A percentile compares a stretch with the other conserved stretches of the same genome.
phyloP scores from a whole-genome alignment of 129 eudicot species.

The Flaveria robusta region DNA sequence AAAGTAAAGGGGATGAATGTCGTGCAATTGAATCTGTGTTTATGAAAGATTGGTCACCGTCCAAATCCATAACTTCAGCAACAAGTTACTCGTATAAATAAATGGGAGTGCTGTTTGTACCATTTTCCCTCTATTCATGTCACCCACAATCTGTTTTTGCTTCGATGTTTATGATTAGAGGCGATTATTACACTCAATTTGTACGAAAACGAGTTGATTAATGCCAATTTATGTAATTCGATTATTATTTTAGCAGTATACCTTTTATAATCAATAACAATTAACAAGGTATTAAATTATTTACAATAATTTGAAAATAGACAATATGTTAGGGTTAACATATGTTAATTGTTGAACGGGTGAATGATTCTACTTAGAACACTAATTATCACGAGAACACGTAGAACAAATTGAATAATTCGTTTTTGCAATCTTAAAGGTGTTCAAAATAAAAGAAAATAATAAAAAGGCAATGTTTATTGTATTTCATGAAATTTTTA shows the following conservation, averaged over 20 bases:
- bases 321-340: neutral
- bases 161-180: neutral
- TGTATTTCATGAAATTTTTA: no score
- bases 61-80: constrained; percentile 29
- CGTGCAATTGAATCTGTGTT: neutral
- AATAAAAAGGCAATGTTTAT: no score
- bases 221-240: neutral
- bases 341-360: neutral
- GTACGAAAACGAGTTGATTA: neutral
- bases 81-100: constrained; percentile 7
- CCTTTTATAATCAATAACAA: neutral
- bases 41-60: constrained; percentile 21
- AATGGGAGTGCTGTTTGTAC: neutral
- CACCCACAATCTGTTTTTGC: neutral
- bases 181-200: no score
- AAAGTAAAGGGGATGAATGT: constrained; percentile 21
- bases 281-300: neutral
- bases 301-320: neutral
- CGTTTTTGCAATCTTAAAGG: no score
- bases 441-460: no score
- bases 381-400: no score
- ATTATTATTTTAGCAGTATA: neutral
- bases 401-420: no score
- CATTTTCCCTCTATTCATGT: neutral
- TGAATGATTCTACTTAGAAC: no score